Percentiles rank a stretch among this genome's conserved stretches.
phyloP scores from a whole-genome alignment of 169 alveolate species.

The Plasmodium gonderi region DNA sequence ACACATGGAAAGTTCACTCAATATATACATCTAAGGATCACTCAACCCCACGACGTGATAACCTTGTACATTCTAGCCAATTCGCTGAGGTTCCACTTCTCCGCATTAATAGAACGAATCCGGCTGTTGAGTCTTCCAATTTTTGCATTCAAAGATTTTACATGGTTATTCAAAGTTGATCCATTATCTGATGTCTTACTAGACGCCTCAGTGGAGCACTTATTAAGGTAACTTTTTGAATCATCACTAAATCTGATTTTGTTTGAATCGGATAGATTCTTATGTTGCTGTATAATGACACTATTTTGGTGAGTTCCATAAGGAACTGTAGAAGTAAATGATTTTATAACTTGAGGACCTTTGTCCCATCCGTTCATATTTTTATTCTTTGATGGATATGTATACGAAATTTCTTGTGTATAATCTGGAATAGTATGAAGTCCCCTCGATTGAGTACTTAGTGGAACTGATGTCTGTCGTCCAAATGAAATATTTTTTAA shows the following conservation, averaged over 20 bases:
- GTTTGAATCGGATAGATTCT: not conserved
- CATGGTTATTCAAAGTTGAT: not conserved
- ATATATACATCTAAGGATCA: not conserved
- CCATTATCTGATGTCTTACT: not conserved
- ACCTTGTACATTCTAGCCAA: constrained; percentile 50
- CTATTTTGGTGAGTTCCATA: not conserved
- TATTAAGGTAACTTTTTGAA: not conserved
- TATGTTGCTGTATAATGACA: not conserved
- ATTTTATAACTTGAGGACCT: not conserved
- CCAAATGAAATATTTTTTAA: not conserved
- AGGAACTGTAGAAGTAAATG: not conserved
- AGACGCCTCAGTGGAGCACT: constrained; percentile 20
- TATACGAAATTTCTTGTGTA: constrained; percentile 51
- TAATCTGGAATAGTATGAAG: not conserved
- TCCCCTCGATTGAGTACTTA: not conserved
- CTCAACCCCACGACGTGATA: not conserved
- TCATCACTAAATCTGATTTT: not conserved
- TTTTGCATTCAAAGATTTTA: not conserved
- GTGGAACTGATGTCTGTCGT: constrained; percentile 3
- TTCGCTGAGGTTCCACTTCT: constrained; percentile 12
- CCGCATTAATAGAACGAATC: not conserved
- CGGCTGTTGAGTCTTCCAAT: not conserved
- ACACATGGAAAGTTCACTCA: not conserved
- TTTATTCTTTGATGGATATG: not conserved
- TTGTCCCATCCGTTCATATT: not conserved